Conservation (phyloP, 73 alveolate genomes). For the Paraurostyla sp. region DNA sequence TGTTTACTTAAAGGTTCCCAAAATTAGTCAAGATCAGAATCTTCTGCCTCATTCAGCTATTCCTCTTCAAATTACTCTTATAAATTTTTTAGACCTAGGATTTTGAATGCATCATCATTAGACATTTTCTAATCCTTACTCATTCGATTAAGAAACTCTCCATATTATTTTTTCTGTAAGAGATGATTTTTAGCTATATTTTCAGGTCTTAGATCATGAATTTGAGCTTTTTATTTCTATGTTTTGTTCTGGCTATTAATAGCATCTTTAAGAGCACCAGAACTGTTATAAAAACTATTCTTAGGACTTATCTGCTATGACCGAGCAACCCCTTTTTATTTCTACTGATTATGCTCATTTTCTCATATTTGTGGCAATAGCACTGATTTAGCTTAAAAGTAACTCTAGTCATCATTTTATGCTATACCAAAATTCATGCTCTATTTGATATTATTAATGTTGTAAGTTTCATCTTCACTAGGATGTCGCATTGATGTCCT, state of each 20-base stretch:
- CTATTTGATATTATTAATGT: too few species aligned
- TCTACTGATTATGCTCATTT: too few species aligned
- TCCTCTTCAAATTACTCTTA: neutral
- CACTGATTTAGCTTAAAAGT: too few species aligned
- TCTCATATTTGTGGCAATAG: too few species aligned
- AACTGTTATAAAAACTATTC: too few species aligned
- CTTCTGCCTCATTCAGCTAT: conserved; percentile 31
- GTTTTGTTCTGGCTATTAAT: too few species aligned
- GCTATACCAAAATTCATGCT: too few species aligned
- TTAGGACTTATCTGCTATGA: too few species aligned
- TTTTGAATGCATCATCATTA: conserved; percentile 5
- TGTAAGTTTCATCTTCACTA: too few species aligned
- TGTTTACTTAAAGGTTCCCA: neutral
- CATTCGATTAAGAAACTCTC: conserved; percentile 17
- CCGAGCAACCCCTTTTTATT: too few species aligned
- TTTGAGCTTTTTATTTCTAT: neutral
- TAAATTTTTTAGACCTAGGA: conserved; percentile 1
- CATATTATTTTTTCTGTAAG: conserved; percentile 4
- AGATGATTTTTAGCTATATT: conserved; percentile 40
- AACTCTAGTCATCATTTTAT: too few species aligned
- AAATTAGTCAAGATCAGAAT: conserved; percentile 33
- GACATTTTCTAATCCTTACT: conserved; percentile 40
- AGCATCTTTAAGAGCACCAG: neutral
- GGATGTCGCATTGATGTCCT: too few species aligned
- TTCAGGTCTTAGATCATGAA: conserved; percentile 35